Evolutionary conservation across 2,329 filamentous ascomycete genomes (phyloP), one percentile per base, ranked within the genome.

Genomic region (Fusarium siculi): DNA sequence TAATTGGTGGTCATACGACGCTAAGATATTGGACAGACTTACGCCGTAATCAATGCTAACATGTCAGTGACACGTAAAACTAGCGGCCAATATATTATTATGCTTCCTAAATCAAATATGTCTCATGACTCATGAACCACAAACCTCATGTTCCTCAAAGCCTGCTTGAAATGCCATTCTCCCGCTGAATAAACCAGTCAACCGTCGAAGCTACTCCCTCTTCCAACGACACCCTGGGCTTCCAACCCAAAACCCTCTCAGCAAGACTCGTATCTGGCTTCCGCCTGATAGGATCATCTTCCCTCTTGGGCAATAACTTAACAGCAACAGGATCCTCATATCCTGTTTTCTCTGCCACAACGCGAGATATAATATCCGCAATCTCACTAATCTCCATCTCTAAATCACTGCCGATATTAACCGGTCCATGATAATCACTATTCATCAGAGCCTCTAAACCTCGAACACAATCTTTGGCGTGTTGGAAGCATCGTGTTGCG

Each of bases 401-500:
- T 1, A 39, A 16, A 28, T 76, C 73, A 12, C 71, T 75, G 9
- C 73, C 73, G 5, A 75, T 72, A 9, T 75, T 75, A 1, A 75
- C 64, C 0, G 73, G 73, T 1, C 68, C 60, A 1, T 64, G 30
- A 14, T 76, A 57, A 12, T 76, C 59, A 9, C 73, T 76, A 8
- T 74, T 74, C 73, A 75, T 75, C 4, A 75, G n/a, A 0, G 68
- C 59, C 5, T 70, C 64, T 0, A 75, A 21, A 0, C 73, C 73
- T 4, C 53, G 47, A 4, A 76, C 64, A 16, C 73, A 75, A 1
- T 75, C 73, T 0, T 50, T 39, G 0, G 71, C 64, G 25, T 58
- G 70, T 6, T 75, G 73, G 6, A 75, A 75, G 2, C 73, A 75
- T 1, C 73, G 36, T 0, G 73, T 75, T 19, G 73, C 61, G 12